Percentiles rank a stretch among this genome's conserved stretches.
phyloP scores from a whole-genome alignment of 306 rosid species.

The Rosa persica region DNA sequence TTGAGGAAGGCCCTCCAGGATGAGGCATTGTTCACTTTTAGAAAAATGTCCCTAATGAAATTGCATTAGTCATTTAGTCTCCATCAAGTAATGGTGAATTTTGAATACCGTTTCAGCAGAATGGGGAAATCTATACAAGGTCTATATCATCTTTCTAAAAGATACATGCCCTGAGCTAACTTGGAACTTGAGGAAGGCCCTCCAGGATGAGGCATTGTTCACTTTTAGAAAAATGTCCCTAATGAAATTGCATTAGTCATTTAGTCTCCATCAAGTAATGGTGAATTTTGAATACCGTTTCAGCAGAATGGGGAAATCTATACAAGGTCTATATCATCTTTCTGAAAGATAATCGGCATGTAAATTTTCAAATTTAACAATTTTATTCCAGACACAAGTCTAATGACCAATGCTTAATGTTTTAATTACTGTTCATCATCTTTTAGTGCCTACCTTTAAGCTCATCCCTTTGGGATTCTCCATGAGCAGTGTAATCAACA shows the following conservation, averaged over 20 bases:
- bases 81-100: neutral
- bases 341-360: neutral
- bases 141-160: too few relatives aligned
- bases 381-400: neutral
- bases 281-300: neutral
- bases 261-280: neutral
- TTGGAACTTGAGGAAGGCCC: neutral
- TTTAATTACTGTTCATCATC: neutral
- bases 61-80: neutral
- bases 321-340: neutral
- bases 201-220: neutral
- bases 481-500: slow-evolving; percentile 59
- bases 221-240: neutral
- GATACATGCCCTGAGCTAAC: neutral
- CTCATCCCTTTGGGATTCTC: slow-evolving; percentile 90
- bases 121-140: neutral
- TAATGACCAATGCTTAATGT: neutral
- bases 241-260: neutral
- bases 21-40: neutral
- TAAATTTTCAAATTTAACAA: neutral
- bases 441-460: slow-evolving; percentile 46
- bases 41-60: neutral
- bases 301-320: neutral
- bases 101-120: neutral
- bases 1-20: neutral